phyloP scores from a whole-genome alignment of 257 asterid species.

The Solanum sitiens region DNA sequence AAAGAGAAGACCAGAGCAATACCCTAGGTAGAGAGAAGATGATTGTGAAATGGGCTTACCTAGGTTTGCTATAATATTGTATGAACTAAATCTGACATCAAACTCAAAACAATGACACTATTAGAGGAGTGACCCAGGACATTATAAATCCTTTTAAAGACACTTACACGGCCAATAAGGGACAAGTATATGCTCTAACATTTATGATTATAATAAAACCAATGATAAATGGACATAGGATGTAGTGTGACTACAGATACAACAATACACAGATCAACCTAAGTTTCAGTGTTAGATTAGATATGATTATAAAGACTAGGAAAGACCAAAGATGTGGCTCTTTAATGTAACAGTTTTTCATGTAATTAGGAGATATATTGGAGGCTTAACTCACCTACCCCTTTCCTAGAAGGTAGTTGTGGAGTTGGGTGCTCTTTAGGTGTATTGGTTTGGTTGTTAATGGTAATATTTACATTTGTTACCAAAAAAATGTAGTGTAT shows the following conservation, averaged over 20 bases:
- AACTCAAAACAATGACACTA: neutral
- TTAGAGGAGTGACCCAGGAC: neutral
- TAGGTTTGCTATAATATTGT: neutral
- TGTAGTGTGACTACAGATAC: neutral
- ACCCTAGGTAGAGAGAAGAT: neutral
- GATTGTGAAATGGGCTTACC: neutral
- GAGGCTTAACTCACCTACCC: neutral
- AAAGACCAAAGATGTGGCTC: neutral
- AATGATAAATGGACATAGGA: neutral
- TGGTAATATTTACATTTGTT: neutral
- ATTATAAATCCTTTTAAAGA: neutral
- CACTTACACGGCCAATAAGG: neutral
- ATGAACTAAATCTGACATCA: neutral
- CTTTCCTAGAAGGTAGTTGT: neutral
- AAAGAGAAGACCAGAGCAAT: neutral
- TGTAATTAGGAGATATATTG: neutral
- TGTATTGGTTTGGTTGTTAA: neutral
- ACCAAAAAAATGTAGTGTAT: neutral
- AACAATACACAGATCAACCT: neutral
- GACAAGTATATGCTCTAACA: neutral
- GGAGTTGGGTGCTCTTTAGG: neutral
- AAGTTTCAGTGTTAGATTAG: neutral
- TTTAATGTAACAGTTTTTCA: neutral
- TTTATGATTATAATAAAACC: neutral
- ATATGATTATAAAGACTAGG: neutral